Base-by-base conservation (phyloP, 352 stramenopile genomes). In the Globisporangium nagaii region DNA sequence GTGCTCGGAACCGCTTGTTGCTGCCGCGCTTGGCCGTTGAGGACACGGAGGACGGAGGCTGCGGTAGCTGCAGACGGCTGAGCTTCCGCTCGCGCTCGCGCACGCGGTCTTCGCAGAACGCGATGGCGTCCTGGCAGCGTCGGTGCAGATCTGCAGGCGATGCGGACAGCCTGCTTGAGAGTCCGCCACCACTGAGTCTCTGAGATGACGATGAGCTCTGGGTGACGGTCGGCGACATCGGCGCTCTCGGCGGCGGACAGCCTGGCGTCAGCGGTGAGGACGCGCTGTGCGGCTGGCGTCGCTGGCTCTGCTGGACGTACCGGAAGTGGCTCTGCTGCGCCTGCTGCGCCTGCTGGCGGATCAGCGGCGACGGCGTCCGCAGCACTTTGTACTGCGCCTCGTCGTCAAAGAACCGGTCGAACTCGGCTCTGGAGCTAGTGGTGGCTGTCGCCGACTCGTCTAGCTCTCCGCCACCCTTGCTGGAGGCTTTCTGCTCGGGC, bases 371-470 rank as follows among this genome's bases (percentile, higher is more conserved):
- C 3, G 75, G 75, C 22, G 75, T 86, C 6, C 56, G 68, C 56
- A 86, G 45, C 34, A 86, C 59, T 17, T 58, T 46, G 48, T 68
- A 86, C 58, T 78, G 70, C 37, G 50, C 50, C 22, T 77, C 70
- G 43, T 86, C 72, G 10, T 83, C 72, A 50, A 86, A 86, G 56
- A 86, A 86, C 19, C 31, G 53, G 0, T 55, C 20, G 4, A 46
- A 53, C 19, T n/a, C n/a, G n/a, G n/a, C n/a, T n/a, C n/a, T 48
- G 25, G 13, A 11, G 4, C 49, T 51, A 12, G 28, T 56, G n/a
- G 42, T 8, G 17, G 20, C 24, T 43, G 7, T 37, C 11, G n/a
- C 49, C 27, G 37, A 41, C 68, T 20, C n/a, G n/a, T n/a, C n/a
- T n/a, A n/a, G n/a, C n/a, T n/a, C n/a, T n/a, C n/a, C n/a, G n/a